Evolutionary conservation across 345 rosid genomes (phyloP).

Genomic region (Brassica napus): DNA sequence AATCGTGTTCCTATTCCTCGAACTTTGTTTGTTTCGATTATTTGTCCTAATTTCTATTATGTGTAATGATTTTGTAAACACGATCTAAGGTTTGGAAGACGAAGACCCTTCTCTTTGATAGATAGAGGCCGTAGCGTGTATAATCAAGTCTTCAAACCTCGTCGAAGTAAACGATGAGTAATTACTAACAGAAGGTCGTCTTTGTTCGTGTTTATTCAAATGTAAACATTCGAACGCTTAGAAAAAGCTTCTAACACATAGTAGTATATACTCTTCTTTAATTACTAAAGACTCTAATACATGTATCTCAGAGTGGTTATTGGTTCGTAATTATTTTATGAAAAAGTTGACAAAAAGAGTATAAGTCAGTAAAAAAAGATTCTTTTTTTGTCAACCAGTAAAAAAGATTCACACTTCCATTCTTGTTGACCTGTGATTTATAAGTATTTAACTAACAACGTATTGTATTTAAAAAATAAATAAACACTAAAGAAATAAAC

Average conservation of each 20-base stretch:
- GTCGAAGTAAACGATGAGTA: too few species aligned
- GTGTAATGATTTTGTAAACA: too few species aligned
- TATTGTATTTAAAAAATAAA: neutral
- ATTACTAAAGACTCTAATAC: neutral
- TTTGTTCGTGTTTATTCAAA: too few species aligned
- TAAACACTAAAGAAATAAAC: neutral
- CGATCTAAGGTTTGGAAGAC: too few species aligned
- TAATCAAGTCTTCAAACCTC: too few species aligned
- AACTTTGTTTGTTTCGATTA: too few species aligned
- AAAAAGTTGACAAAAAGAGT: conserved; percentile 4
- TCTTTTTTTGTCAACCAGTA: neutral
- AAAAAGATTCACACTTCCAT: conserved; percentile 15
- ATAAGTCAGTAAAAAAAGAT: neutral
- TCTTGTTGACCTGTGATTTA: conserved; percentile 25
- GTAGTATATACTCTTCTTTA: neutral
- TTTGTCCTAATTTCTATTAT: too few species aligned
- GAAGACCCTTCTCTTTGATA: too few species aligned
- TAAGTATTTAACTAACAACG: conserved; percentile 10
- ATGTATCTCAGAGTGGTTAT: conserved; percentile 2
- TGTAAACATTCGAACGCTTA: too few species aligned
- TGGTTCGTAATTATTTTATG: neutral
- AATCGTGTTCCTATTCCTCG: too few species aligned
- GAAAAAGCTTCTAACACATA: neutral
- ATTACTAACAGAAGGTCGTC: too few species aligned
- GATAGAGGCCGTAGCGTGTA: too few species aligned